phyloP scores from a whole-genome alignment of 176 grass and related monocot genomes.

The Raddia distichophylla region DNA sequence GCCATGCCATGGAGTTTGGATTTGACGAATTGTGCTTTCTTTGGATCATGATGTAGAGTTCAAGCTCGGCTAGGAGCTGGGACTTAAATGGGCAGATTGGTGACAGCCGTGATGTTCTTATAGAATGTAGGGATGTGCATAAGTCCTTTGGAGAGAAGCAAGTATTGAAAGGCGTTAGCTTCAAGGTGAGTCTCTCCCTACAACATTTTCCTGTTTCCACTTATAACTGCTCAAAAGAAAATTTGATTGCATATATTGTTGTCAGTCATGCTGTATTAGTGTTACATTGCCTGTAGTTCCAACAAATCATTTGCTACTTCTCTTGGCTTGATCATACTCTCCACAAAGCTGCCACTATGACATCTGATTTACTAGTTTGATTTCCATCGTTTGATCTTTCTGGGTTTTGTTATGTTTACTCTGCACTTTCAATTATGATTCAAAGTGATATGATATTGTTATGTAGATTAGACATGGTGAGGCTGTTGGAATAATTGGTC shows the following conservation, averaged over 20 bases:
- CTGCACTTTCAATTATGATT: conserved; percentile 24
- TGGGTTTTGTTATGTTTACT: conserved; percentile 7
- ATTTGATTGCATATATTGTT: conserved; percentile 3
- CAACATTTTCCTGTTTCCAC: conserved; percentile 21
- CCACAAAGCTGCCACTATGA: neutral
- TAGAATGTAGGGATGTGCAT: conserved; percentile 92
- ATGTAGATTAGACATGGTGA: conserved; percentile 92
- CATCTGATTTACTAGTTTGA: neutral
- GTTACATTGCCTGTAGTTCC: neutral
- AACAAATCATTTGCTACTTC: neutral
- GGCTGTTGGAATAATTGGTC: conserved; percentile 98
- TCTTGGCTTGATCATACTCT: neutral
- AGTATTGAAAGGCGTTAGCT: conserved; percentile 83
- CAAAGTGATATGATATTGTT: conserved; percentile 43
- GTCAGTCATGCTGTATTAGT: conserved; percentile 4
- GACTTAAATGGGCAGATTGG: conserved; percentile 43
- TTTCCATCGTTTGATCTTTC: neutral
- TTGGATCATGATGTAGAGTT: conserved; percentile 46
- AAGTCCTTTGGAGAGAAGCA: conserved; percentile 93
- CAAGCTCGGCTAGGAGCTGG: conserved; percentile 53
- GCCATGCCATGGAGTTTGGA: neutral
- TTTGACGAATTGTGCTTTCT: conserved; percentile 15
- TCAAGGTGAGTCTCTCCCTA: conserved; percentile 67
- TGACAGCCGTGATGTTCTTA: conserved; percentile 63
- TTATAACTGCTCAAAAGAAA: conserved; percentile 18